Percentiles rank a stretch among this genome's conserved stretches.
Evolutionary conservation across 179 eudicot species (phyloP).

Genomic region (Drosera spatulata): DNA sequence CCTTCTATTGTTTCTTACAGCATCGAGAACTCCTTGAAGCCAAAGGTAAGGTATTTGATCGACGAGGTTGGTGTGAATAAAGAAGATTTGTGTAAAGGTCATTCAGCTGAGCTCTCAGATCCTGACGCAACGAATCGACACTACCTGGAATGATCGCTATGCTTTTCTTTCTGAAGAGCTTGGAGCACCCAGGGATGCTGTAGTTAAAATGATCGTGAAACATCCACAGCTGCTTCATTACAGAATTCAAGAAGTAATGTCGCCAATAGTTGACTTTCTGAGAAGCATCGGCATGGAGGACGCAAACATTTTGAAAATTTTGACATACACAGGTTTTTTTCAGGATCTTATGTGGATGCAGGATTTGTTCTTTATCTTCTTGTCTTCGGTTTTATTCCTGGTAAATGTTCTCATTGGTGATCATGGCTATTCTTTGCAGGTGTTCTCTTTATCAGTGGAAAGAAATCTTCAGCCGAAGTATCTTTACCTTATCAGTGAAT

Average conservation of each 20-base stretch:
- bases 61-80: slow-evolving; percentile 85
- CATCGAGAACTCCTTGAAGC: slow-evolving; percentile 80
- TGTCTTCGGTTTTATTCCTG: too few relatives aligned
- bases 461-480: slow-evolving; percentile 89
- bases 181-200: slow-evolving; percentile 76
- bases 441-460: slow-evolving; percentile 82
- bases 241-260: slow-evolving; percentile 85
- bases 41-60: slow-evolving; percentile 75
- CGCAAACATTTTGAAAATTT: slow-evolving; percentile 72
- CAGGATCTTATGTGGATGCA: neutral
- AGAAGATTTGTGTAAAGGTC: slow-evolving; percentile 72
- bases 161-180: slow-evolving; percentile 72
- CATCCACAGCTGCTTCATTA: slow-evolving; percentile 97
- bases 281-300: slow-evolving; percentile 88
- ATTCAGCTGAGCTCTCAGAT: slow-evolving; percentile 95
- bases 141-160: slow-evolving; percentile 69
- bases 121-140: slow-evolving; percentile 84
- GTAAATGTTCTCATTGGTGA: neutral
- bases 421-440: slow-evolving; percentile 34
- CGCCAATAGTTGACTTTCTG: slow-evolving; percentile 74
- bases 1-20: slow-evolving; percentile 88
- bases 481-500: slow-evolving; percentile 73
- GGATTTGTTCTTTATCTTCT: too few relatives aligned
- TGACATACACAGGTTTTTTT: slow-evolving; percentile 74
- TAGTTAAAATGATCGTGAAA: slow-evolving; percentile 87